Conservation (phyloP, 2,329 filamentous ascomycete species). For the Claviceps sp. region DNA sequence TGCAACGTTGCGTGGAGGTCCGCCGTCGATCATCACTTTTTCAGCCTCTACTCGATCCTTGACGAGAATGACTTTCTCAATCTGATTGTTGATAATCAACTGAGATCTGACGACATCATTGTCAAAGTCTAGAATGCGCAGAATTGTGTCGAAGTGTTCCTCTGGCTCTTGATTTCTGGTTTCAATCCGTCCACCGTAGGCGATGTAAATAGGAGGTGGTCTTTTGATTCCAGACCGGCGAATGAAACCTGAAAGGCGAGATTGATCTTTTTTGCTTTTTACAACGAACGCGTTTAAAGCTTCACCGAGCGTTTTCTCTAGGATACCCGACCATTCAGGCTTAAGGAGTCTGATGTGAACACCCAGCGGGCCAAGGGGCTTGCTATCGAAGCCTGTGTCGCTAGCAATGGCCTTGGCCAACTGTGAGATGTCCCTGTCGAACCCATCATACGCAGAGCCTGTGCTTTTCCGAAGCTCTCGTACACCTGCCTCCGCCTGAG, state of each 20-base stretch:
- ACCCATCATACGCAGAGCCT: constrained; percentile 49
- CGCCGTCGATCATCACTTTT: constrained; percentile 51
- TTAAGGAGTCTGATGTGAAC: constrained; percentile 62
- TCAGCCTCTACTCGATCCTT: constrained; percentile 53
- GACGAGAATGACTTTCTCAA: constrained; percentile 78
- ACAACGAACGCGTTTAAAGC: constrained; percentile 70
- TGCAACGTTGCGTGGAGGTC: constrained; percentile 53
- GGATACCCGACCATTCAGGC: constrained; percentile 67
- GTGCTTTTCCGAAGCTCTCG: constrained; percentile 41
- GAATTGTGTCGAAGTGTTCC: constrained; percentile 56
- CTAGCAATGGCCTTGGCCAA: constrained; percentile 56
- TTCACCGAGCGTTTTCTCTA: constrained; percentile 65
- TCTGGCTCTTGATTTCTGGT: constrained; percentile 54
- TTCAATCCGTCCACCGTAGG: constrained; percentile 22
- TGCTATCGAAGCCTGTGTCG: constrained; percentile 55
- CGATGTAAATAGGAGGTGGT: constrained; percentile 25
- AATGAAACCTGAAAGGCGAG: constrained; percentile 54
- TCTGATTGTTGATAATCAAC: constrained; percentile 66
- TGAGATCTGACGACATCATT: constrained; percentile 66
- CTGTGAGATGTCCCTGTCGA: constrained; percentile 44
- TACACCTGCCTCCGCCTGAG: constrained; percentile 29
- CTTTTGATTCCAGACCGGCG: constrained; percentile 40
- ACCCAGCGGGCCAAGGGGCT: constrained; percentile 76
- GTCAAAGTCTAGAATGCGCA: constrained; percentile 72
- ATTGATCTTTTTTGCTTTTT: constrained; percentile 60